Base-by-base conservation (phyloP, 2,329 filamentous ascomycete genomes). In the Oidium heveae region DNA sequence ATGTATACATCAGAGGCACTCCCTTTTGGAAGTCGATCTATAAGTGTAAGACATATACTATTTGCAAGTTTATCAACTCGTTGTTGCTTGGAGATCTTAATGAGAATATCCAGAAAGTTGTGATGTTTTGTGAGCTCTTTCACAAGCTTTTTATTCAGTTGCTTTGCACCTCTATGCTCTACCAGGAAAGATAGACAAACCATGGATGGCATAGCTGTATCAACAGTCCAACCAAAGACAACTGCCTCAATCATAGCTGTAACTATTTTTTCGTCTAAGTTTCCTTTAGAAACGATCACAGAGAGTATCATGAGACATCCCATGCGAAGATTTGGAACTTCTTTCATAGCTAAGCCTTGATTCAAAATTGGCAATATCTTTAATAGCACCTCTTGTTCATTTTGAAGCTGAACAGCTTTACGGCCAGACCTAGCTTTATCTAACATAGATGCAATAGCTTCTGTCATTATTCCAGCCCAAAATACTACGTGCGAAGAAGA, bases 231-330 rank as follows among this genome's bases (percentile, higher is more conserved):
- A 9, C 84, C 85, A 32, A 74, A 70, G 9, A 84, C 81, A 36
- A 94, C 77, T 58, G 88, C 86, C 62, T 94, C 85, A 86, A 96
- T 94, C 63, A 98, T 74, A 1, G 82, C 80, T 54, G 84, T 80
- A n/a, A 96, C 72, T 1, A 88, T 77, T 55, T 76, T 76, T 61
- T 96, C 87, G 50, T 84, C 78, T 15, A 96, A 73, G 51, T 77
- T 74, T 0, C 83, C 80, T 67, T 94, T 94, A 52, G 85, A 80
- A 7, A 86, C 87, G 58, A 96, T 75, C 52, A 96, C 79, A 7
- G 86, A 79, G 55, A 88, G 75, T 20, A 94, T 79, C 83, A 95
- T 94, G 66, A 94, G 96, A 56, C 84, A 88, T 16, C 84, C 87
- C 57, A 93, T 76, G 59, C 88, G 84, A 44, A 94, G 71, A 58